Conservation (phyloP, 768 basidiomycete genomes). For the Gelatoporia subvermispora region DNA sequence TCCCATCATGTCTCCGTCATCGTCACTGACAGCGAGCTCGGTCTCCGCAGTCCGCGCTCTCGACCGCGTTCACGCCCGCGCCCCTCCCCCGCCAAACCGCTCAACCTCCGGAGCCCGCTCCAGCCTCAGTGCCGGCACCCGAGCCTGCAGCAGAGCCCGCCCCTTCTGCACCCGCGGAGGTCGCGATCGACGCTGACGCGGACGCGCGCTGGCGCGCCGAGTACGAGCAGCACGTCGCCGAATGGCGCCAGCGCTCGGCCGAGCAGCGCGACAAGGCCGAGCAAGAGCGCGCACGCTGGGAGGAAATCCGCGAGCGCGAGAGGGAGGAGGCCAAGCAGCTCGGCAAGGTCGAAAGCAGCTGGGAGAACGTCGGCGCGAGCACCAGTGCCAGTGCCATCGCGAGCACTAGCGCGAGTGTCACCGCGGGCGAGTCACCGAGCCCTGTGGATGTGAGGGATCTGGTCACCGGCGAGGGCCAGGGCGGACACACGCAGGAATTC, state of each 20-base stretch:
- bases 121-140: not conserved
- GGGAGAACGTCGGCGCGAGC: constrained; percentile 29
- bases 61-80: constrained; percentile 24
- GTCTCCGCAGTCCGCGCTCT: constrained; percentile 22
- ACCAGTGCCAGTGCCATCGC: constrained; percentile 9
- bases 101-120: constrained; percentile 3
- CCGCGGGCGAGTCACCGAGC: constrained; percentile 27
- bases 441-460: constrained; percentile 37
- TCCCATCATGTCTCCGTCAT: not conserved
- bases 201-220: constrained; percentile 58
- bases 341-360: constrained; percentile 28
- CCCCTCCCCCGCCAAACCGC: constrained; percentile 18
- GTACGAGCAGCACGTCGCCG: constrained; percentile 62
- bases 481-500: constrained; percentile 16
- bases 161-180: constrained; percentile 2
- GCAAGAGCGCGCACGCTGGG: constrained; percentile 68
- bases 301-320: constrained; percentile 56
- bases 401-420: constrained; percentile 15
- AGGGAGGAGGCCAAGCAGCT: constrained; percentile 9
- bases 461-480: constrained; percentile 31
- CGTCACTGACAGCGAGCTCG: not conserved
- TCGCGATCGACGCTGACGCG: constrained; percentile 10
- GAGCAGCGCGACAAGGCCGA: constrained; percentile 73
- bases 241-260: constrained; percentile 72
- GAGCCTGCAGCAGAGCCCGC: not conserved